Evolutionary conservation across 768 basidiomycete genomes (phyloP).

Genomic region (Mycena maculata): DNA sequence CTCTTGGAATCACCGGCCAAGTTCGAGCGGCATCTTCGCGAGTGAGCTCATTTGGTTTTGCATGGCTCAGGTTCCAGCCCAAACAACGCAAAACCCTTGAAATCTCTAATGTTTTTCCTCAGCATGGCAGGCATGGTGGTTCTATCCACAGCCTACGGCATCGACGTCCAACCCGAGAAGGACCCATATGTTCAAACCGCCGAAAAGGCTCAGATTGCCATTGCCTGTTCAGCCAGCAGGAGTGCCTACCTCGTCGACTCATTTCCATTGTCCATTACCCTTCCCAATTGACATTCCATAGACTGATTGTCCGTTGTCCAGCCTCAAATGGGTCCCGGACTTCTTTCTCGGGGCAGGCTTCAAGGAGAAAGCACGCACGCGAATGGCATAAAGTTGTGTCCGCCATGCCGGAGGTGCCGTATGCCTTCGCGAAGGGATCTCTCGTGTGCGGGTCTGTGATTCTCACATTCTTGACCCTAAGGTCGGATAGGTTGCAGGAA

Average conservation of each 20-base stretch:
- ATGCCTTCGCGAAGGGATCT: constrained; percentile 20
- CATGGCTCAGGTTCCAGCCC: background rate
- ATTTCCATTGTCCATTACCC: constrained; percentile 4
- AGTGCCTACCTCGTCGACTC: constrained; percentile 50
- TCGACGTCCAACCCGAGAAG: constrained; percentile 43
- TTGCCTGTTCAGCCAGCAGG: constrained; percentile 41
- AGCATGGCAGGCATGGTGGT: constrained; percentile 37
- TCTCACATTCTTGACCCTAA: background rate
- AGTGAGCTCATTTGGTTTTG: constrained; percentile 26
- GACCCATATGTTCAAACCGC: constrained; percentile 50
- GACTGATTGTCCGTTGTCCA: constrained; percentile 18
- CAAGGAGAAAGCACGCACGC: constrained; percentile 46
- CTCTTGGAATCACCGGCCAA: constrained; percentile 23
- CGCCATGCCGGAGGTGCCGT: constrained; percentile 41
- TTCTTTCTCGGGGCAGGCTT: constrained; percentile 53
- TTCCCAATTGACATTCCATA: background rate
- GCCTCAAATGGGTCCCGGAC: constrained; percentile 49
- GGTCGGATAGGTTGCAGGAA: constrained; percentile 23
- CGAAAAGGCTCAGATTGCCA: constrained; percentile 42
- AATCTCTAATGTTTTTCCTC: background rate
- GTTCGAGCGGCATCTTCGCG: constrained; percentile 29
- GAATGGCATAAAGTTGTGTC: constrained; percentile 36
- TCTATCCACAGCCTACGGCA: constrained; percentile 49
- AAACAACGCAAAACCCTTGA: background rate
- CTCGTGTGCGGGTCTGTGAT: background rate